phyloP scores from a whole-genome alignment of 1,284 basidiomycete species.

The Cerioporus squamosus region DNA sequence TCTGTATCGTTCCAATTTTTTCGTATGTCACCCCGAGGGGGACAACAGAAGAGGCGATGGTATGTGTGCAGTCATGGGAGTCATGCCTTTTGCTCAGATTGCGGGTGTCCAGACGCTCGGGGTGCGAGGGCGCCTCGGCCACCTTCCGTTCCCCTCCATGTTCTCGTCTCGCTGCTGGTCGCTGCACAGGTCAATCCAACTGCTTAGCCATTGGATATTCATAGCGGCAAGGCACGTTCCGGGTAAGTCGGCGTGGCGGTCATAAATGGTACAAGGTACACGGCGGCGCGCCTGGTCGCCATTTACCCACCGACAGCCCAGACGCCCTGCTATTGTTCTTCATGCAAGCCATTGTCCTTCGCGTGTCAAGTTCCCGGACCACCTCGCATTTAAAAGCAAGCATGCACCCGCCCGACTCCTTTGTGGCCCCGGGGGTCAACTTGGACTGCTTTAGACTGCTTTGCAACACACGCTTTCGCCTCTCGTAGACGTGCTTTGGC shows the following conservation, averaged over 20 bases:
- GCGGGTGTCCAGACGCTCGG: too few relatives aligned
- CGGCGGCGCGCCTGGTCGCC: background rate
- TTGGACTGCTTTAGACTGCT: constrained; percentile 27
- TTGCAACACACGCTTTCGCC: constrained; percentile 7
- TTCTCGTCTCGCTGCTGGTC: too few relatives aligned
- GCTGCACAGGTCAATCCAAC: too few relatives aligned
- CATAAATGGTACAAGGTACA: constrained; percentile 5
- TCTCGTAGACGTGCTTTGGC: constrained; percentile 14
- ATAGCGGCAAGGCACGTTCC: background rate
- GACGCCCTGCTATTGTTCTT: constrained; percentile 23
- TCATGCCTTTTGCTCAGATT: constrained; percentile 4
- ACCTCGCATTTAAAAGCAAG: constrained; percentile 19
- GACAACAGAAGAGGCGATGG: background rate
- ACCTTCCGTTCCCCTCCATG: too few relatives aligned
- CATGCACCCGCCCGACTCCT: constrained; percentile 9
- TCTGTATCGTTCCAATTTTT: constrained; percentile 27
- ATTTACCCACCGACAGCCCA: constrained; percentile 10
- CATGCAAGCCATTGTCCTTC: constrained; percentile 26
- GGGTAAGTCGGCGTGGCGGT: background rate
- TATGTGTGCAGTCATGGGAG: background rate
- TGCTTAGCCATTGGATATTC: too few relatives aligned
- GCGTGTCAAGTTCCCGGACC: constrained; percentile 7
- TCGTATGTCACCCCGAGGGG: constrained; percentile 26
- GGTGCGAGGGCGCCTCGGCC: too few relatives aligned
- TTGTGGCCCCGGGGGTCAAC: constrained; percentile 30